These are phyloP conservation scores for Carex parvula DNA, from an alignment of 176 grass and related monocot species.

Conservation along the genomic window DNA sequence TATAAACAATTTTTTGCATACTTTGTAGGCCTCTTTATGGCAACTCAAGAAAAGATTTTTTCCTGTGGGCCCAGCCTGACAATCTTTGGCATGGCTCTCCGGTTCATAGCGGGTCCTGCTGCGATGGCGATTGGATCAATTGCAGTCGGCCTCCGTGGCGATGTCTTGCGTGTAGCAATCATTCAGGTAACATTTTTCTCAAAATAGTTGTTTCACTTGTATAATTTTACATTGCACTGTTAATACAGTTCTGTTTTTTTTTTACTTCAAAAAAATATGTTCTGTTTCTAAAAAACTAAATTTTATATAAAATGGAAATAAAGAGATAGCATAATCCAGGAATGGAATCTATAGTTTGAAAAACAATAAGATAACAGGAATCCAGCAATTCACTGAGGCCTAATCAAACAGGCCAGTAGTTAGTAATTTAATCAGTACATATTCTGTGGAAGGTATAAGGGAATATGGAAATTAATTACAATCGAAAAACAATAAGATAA, in stretches of 20 bases:
- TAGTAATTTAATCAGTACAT: neutral
- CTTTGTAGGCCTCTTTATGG: constrained; percentile 81
- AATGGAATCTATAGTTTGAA: neutral
- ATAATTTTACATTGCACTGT: neutral
- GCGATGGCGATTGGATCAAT: constrained; percentile 70
- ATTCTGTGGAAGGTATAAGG: neutral
- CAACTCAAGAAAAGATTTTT: constrained; percentile 76
- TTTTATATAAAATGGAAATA: neutral
- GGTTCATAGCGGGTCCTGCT: constrained; percentile 63
- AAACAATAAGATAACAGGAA: neutral
- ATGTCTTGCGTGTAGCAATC: constrained; percentile 71
- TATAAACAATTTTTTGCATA: neutral
- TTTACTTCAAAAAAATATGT: neutral
- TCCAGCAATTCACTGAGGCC: neutral
- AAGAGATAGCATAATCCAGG: neutral
- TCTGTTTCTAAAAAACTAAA: neutral
- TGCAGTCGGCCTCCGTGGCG: constrained; percentile 64
- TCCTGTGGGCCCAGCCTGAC: constrained; percentile 56
- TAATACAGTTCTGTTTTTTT: neutral
- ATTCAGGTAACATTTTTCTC: constrained; percentile 48
- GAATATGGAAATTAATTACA: neutral
- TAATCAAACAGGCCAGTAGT: neutral
- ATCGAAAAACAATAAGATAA: neutral
- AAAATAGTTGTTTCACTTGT: neutral
- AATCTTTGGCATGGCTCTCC: constrained; percentile 52